Evolutionary conservation across 441 rosid species (phyloP), one percentile per base, ranked within the genome.

Genomic region (Pelargonium australe): DNA sequence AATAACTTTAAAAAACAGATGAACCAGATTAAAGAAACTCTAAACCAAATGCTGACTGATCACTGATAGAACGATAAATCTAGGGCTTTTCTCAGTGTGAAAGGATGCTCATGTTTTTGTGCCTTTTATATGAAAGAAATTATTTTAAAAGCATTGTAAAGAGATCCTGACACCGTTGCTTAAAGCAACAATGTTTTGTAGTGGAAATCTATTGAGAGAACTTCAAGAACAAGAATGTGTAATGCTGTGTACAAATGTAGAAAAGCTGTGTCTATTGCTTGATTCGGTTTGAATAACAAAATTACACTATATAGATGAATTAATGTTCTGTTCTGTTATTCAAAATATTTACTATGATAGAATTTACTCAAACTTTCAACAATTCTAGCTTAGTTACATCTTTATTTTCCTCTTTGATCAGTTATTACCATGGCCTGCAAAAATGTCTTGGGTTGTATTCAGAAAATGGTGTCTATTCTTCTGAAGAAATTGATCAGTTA

Each of bases 371-470:
- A 43, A 43, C 12, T 43, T 43, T 8, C 47, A 43, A 43, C 47
- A 43, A 0, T 43, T 43, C 12, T 43, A 70, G 51, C 63, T 40
- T 78, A 79, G 28, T 66, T 61, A 25, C 84, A 66, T 65, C 31
- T 10, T 40, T 10, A 90, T 78, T 23, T 65, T 41, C 45, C 34
- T 65, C 68, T 69, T 63, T 76, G 31, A 68, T 75, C 90, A 96
- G 99, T 74, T 93, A 88, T 81, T 88, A 86, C 76, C 96, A 93
- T 81, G 98, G 98, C 73, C 89, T 96, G 72, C 98, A 96, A 76
- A 89, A 84, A 77, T 92, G 98, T 79, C 79, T 84, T 68, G 93
- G 80, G 40, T 72, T 92, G 64, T 80, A 77, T 78, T 84, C 85
- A 44, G 88, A 88, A 80, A 75, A 70, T 76, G 89, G 91, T 34